phyloP scores from a whole-genome alignment of 2,329 filamentous ascomycete genomes.

The Trichoderma harzianum region DNA sequence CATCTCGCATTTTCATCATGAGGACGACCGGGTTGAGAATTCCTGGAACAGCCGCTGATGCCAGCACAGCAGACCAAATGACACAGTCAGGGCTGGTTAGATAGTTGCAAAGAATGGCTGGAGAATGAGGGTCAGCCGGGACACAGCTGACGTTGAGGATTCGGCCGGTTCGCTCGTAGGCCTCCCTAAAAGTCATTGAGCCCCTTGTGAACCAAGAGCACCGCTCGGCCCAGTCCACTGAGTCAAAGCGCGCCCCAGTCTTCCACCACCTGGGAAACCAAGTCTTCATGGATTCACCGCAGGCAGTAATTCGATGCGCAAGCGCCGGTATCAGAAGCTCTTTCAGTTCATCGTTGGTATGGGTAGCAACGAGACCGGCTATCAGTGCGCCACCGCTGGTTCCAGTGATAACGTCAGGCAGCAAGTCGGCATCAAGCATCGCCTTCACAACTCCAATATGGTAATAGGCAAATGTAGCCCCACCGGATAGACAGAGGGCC shows the following conservation, averaged over 20 bases:
- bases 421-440: slow-evolving; percentile 75
- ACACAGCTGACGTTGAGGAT: slow-evolving; percentile 96
- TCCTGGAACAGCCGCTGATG: slow-evolving; percentile 91
- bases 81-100: slow-evolving; percentile 94
- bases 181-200: slow-evolving; percentile 90
- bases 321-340: slow-evolving; percentile 80
- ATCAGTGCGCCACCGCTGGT: slow-evolving; percentile 92
- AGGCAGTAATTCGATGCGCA: slow-evolving; percentile 80
- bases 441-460: slow-evolving; percentile 92
- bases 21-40: slow-evolving; percentile 94
- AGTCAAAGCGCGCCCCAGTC: slow-evolving; percentile 92
- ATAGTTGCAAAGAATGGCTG: slow-evolving; percentile 89
- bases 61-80: slow-evolving; percentile 94
- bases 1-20: slow-evolving; percentile 79
- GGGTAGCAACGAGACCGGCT: slow-evolving; percentile 79
- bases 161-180: slow-evolving; percentile 87
- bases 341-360: slow-evolving; percentile 88
- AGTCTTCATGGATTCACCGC: slow-evolving; percentile 68
- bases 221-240: slow-evolving; percentile 81
- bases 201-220: slow-evolving; percentile 89
- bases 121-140: slow-evolving; percentile 91
- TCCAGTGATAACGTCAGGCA: slow-evolving; percentile 93
- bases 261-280: slow-evolving; percentile 87
- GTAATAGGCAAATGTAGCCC: slow-evolving; percentile 93
- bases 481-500: slow-evolving; percentile 87